Percentiles rank a stretch among this genome's conserved stretches.
Conservation (phyloP, 257 asterid genomes). For the Scutellaria baicalensis region DNA sequence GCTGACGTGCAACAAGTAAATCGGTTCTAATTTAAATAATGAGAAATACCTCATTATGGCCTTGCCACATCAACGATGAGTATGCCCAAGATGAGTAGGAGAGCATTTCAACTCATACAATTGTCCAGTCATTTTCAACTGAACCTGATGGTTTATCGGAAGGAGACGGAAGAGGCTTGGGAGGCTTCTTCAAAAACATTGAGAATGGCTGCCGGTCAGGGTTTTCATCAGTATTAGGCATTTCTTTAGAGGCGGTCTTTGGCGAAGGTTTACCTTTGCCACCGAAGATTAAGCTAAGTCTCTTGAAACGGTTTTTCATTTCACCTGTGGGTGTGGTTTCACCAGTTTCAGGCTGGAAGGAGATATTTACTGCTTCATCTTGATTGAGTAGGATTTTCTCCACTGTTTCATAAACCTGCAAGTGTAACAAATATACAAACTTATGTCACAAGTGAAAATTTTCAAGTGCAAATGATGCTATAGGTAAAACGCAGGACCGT, state of each 20-base stretch:
- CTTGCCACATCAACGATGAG: no score
- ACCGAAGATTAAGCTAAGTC: conserved; percentile 62
- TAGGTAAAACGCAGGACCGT: background rate
- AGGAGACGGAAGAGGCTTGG: conserved; percentile 55
- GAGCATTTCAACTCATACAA: conserved; percentile 25
- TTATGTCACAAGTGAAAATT: background rate
- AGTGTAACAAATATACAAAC: background rate
- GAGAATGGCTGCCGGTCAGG: conserved; percentile 55
- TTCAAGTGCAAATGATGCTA: no score
- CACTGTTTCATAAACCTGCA: conserved; percentile 82
- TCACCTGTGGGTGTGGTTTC: conserved; percentile 55
- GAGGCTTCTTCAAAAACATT: conserved; percentile 80
- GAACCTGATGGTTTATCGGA: conserved; percentile 42
- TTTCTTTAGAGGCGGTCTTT: conserved; percentile 31
- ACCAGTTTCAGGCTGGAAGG: conserved; percentile 57
- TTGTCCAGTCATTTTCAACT: conserved; percentile 74
- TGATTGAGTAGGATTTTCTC: conserved; percentile 73
- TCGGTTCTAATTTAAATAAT: no score
- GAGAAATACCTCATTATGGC: no score
- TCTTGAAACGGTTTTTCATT: conserved; percentile 62
- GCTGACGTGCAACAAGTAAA: no score
- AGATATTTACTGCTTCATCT: conserved; percentile 45
- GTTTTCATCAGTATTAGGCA: conserved; percentile 42
- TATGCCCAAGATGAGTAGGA: no score
- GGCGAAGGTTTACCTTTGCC: conserved; percentile 48